Evolutionary conservation across 2,329 filamentous ascomycete genomes (phyloP), one percentile per base, ranked within the genome.

Genomic region (Raffaelea ambrosiae): DNA sequence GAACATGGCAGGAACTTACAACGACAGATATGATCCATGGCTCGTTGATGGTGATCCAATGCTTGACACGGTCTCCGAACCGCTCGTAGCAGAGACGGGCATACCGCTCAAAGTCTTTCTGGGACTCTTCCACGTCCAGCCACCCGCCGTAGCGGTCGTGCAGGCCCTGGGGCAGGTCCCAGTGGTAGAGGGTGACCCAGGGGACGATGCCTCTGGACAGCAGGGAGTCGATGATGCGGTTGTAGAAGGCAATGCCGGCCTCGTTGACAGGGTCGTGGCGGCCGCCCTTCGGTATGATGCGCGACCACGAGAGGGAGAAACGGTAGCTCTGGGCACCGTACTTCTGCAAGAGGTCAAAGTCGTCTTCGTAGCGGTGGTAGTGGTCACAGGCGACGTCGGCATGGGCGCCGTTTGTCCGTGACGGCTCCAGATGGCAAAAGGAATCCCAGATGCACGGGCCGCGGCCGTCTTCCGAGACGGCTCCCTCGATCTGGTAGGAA

Each of bases 41-140:
- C 70, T 94, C 88, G 63, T 91, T 93, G 69, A 91, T 88, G 21
- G 87, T 93, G 63, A 89, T 86, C 88, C 88, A 94, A 66, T 86
- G 75, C 71, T 89, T 88, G 58, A 89, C 86, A 64, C 83, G 84
- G 48, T 81, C 76, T 42, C 44, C 44, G n/a, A 93, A 73, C 1
- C 80, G 77, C 62, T 83, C 74, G 69, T 88, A 93, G 57, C 87
- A 73, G 40, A 88, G 71, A 51, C 83, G 80, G 11, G 87, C 84
- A 61, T 89, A 94, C 65, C 83, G 70, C 56, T 84, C 82, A 61
- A 81, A 94, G 66, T 95, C 88, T 49, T 82, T 76, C 2, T 85
- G 81, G 64, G 91, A 93, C 67, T 94, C 87, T 36, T 82, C 72
- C 61, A 84, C 83, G 72, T 89, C 87, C 56, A 93, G 68, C 46